These are phyloP conservation scores for Daldinia sp. DNA, from an alignment of 2,329 filamentous ascomycete species.

Conservation along the genomic window DNA sequence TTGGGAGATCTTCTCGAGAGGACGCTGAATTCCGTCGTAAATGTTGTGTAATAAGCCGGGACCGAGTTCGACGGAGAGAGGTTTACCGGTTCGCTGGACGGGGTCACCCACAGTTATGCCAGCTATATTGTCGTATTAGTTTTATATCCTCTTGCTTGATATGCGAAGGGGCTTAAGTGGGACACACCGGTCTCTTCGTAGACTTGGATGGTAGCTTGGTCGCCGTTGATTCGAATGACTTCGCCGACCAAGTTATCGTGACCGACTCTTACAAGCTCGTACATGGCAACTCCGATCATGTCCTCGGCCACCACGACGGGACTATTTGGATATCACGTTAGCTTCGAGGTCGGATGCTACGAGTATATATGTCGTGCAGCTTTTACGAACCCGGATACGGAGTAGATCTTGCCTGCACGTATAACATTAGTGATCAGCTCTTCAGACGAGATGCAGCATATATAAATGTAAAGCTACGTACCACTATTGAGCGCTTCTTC, in stretches of 20 bases:
- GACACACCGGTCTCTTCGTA: slow-evolving; percentile 96
- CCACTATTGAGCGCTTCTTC: slow-evolving; percentile 45
- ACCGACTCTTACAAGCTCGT: slow-evolving; percentile 95
- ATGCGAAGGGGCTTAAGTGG: slow-evolving; percentile 1
- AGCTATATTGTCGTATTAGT: slow-evolving; percentile 60
- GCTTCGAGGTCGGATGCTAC: slow-evolving; percentile 29
- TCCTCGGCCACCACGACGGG: slow-evolving; percentile 97
- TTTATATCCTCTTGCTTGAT: slow-evolving; percentile 14
- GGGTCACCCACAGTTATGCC: slow-evolving; percentile 96
- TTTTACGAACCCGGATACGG: slow-evolving; percentile 66
- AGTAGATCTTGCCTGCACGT: slow-evolving; percentile 66
- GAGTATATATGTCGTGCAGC: slow-evolving; percentile 23
- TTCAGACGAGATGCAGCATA: background rate
- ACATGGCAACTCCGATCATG: slow-evolving; percentile 99
- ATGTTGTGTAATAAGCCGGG: slow-evolving; percentile 98
- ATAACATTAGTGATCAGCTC: slow-evolving; percentile 26
- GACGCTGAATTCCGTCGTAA: slow-evolving; percentile 98
- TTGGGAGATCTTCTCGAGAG: slow-evolving; percentile 83
- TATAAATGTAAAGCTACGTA: slow-evolving; percentile 33
- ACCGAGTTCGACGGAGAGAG: slow-evolving; percentile 94
- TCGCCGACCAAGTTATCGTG: slow-evolving; percentile 93
- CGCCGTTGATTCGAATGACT: slow-evolving; percentile 95
- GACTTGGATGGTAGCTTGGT: slow-evolving; percentile 97
- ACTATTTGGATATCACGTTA: slow-evolving; percentile 54
- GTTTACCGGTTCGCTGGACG: slow-evolving; percentile 89